Evolutionary conservation across 176 grass and related monocot genomes (phyloP).

Genomic region (Musa beccarii): DNA sequence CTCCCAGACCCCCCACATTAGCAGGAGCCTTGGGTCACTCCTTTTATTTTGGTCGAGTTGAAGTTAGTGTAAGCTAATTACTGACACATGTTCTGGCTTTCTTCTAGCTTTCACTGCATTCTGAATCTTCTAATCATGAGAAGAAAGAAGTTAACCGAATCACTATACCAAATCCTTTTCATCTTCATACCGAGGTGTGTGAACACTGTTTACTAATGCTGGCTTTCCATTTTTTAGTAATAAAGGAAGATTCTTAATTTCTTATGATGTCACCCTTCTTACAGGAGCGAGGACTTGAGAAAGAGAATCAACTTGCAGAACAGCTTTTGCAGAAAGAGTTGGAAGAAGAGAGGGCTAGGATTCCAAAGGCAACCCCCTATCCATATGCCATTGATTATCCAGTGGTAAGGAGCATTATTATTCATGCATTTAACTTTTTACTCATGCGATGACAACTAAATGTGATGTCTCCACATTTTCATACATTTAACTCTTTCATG

Average conservation of each 20-base stretch:
- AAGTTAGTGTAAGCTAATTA: neutral
- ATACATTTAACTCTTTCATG: constrained; percentile 13
- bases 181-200: constrained; percentile 72
- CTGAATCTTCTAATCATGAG: constrained; percentile 40
- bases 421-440: neutral
- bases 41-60: neutral
- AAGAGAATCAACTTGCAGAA: constrained; percentile 49
- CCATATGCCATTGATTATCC: constrained; percentile 94
- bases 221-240: neutral
- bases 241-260: neutral
- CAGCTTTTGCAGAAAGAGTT: constrained; percentile 59
- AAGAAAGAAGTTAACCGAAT: constrained; percentile 43
- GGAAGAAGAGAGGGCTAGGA: constrained; percentile 62
- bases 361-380: constrained; percentile 79
- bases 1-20: too few species aligned
- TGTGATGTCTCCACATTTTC: neutral
- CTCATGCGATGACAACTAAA: neutral
- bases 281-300: constrained; percentile 79
- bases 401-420: constrained; percentile 37
- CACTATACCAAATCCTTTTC: constrained; percentile 79
- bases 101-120: constrained; percentile 77
- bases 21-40: too few species aligned
- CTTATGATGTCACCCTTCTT: constrained; percentile 5
- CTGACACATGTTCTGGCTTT: constrained; percentile 3
- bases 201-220: neutral